Conservation (phyloP, 2,329 filamentous ascomycete genomes). For the Sodiomyces alkalinus region DNA sequence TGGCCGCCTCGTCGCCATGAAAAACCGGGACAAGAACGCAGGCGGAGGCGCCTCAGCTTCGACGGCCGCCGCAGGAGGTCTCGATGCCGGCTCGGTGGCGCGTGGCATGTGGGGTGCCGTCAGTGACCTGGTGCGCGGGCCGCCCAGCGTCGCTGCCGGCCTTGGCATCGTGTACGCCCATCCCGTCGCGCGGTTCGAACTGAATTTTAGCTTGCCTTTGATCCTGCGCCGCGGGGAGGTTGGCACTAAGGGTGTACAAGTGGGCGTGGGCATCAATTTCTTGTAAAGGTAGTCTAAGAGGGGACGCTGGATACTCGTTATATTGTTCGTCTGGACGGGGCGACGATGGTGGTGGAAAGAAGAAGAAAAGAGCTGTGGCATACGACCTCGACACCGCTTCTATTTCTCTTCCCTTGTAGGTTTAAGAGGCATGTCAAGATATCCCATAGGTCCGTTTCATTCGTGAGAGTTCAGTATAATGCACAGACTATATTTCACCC, state of each 20-base stretch:
- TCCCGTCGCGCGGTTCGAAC: slow-evolving; percentile 80
- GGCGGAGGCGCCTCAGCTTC: too few relatives aligned
- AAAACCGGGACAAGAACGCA: slow-evolving; percentile 27
- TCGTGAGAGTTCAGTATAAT: too few relatives aligned
- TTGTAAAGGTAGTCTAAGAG: too few relatives aligned
- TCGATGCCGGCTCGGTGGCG: slow-evolving; percentile 30
- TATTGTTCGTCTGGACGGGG: too few relatives aligned
- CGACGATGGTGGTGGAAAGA: too few relatives aligned
- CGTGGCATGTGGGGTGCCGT: slow-evolving; percentile 46
- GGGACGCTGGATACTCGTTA: too few relatives aligned
- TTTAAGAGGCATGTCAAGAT: too few relatives aligned
- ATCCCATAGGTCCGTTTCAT: too few relatives aligned
- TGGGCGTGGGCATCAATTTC: slow-evolving; percentile 95
- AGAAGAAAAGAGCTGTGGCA: too few relatives aligned
- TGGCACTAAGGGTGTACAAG: slow-evolving; percentile 76
- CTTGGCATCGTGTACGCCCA: slow-evolving; percentile 90
- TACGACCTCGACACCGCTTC: too few relatives aligned
- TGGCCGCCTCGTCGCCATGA: slow-evolving; percentile 67
- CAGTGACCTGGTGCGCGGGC: slow-evolving; percentile 53
- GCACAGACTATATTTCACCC: too few relatives aligned
- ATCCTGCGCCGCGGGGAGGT: slow-evolving; percentile 73
- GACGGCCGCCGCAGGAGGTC: slow-evolving; percentile 6
- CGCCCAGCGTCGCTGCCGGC: slow-evolving; percentile 76
- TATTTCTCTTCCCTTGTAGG: too few relatives aligned
- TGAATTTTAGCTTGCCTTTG: slow-evolving; percentile 87